Evolutionary conservation across 495 filamentous ascomycete genomes (phyloP).

Genomic region (Aspergillus homomorphus): DNA sequence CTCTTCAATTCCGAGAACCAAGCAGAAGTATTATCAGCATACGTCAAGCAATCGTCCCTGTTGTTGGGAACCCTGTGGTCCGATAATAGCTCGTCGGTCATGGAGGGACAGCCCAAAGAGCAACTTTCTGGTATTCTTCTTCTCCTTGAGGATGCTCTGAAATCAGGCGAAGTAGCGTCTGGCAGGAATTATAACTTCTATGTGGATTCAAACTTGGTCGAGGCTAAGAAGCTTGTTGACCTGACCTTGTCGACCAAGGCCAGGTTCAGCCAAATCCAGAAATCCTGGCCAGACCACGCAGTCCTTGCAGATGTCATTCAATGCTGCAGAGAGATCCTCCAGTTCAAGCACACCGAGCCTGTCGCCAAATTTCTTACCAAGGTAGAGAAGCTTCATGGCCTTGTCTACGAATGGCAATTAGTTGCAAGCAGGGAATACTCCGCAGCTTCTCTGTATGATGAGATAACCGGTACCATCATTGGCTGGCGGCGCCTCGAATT

Average conservation of each 20-base stretch:
- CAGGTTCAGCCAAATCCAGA: constrained; percentile 68
- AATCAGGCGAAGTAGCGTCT: constrained; percentile 26
- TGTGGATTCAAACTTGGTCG: constrained; percentile 67
- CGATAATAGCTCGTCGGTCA: constrained; percentile 27
- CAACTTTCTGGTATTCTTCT: constrained; percentile 66
- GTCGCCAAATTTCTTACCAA: constrained; percentile 79
- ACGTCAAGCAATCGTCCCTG: constrained; percentile 39
- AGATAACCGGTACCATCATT: constrained; percentile 71
- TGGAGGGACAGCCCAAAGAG: constrained; percentile 41
- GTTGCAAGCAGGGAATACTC: constrained; percentile 80
- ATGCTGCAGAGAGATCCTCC: constrained; percentile 68
- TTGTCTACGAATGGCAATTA: constrained; percentile 88
- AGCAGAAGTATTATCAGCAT: constrained; percentile 27
- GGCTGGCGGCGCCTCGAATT: constrained; percentile 88
- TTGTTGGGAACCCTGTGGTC: constrained; percentile 42
- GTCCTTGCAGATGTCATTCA: constrained; percentile 71
- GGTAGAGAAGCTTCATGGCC: constrained; percentile 76
- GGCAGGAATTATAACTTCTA: constrained; percentile 79
- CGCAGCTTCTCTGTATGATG: constrained; percentile 63
- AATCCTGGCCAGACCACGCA: constrained; percentile 68
- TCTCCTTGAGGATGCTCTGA: constrained; percentile 57
- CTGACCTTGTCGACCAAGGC: constrained; percentile 62
- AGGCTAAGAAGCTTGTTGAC: constrained; percentile 66
- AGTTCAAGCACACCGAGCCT: constrained; percentile 76
- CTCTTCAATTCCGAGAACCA: constrained; percentile 39